phyloP scores from a whole-genome alignment of 371 early-diverging fungal species.

The Mucor racemosus region DNA sequence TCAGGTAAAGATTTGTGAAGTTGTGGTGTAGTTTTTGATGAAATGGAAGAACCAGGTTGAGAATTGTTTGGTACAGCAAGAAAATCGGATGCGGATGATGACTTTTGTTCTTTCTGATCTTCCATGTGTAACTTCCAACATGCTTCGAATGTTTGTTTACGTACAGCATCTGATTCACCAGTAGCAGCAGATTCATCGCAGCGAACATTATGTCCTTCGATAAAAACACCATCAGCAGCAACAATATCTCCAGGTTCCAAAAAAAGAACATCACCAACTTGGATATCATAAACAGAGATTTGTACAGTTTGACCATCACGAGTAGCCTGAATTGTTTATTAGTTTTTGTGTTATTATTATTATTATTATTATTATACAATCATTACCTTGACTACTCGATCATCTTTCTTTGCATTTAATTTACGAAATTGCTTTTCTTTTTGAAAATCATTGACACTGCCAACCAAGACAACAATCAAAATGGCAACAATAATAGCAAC shows the following conservation, averaged over 20 bases:
- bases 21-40: background rate
- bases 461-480: slow-evolving; percentile 79
- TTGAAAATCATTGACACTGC: slow-evolving; percentile 84
- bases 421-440: slow-evolving; percentile 87
- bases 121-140: slow-evolving; percentile 21
- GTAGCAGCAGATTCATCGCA: slow-evolving; percentile 94
- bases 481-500: slow-evolving; percentile 84
- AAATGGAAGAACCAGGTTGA: background rate
- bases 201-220: slow-evolving; percentile 81
- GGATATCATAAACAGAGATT: slow-evolving; percentile 83
- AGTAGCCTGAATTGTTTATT: slow-evolving; percentile 50
- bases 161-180: slow-evolving; percentile 89
- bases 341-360: slow-evolving; percentile 1
- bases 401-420: slow-evolving; percentile 84
- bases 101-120: background rate
- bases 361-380: background rate
- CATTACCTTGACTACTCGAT: slow-evolving; percentile 73
- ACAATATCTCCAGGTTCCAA: slow-evolving; percentile 95
- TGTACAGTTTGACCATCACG: slow-evolving; percentile 78
- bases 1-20: slow-evolving; percentile 45
- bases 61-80: slow-evolving; percentile 13
- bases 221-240: slow-evolving; percentile 86
- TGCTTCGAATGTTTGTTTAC: slow-evolving; percentile 48
- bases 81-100: background rate
- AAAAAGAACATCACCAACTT: slow-evolving; percentile 88